Base-by-base conservation (phyloP, 306 rosid genomes). In the Cicer yamashitae region DNA sequence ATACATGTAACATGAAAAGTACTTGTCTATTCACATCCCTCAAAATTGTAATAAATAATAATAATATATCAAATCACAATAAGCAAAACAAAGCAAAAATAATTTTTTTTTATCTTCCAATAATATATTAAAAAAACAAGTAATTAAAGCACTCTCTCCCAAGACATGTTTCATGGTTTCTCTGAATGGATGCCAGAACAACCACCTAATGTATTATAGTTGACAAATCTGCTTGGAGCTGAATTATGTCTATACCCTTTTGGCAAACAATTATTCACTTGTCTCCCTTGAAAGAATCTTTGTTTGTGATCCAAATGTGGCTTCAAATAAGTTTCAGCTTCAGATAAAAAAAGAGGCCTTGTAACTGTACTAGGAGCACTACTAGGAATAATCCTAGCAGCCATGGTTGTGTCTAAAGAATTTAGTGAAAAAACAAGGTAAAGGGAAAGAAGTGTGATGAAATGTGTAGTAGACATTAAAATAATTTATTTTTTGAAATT, bases 221-320 rank as follows among this genome's bases (percentile, higher is more conserved):
- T 91, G 10, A 86, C 97, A 12, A 61, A 91, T 71, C 97, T 90
- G 52, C 97, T 91, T 17, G 97, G 97, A 77, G 93, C 93, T 3
- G 97, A 91, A 43, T 86, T 71, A 76, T 77, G 97, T 70, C 89
- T 82, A 56, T 77, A 80, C 83, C 97, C 97, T 84, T 91, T 91
- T 0, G 97, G 97, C 75, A 89, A 81, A 74, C 97, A 91, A 82
- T 57, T 76, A 72, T 83, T 89, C 17, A 87, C 70, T 39, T 84
- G 85, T 56, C 77, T 82, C 77, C 74, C 87, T 45, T 70, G 73
- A 46, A 83, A 85, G 9, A 87, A 77, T 3, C 34, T 70, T 34
- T 78, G 84, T 2, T 74, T 82, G 77, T 80, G 88, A 58, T 69
- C 79, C 45, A 80, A 14, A 44, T 46, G 81, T 7, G 89, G 87